Conservation (phyloP, 805 yeast genomes). For the Kregervanrija delftensis region DNA sequence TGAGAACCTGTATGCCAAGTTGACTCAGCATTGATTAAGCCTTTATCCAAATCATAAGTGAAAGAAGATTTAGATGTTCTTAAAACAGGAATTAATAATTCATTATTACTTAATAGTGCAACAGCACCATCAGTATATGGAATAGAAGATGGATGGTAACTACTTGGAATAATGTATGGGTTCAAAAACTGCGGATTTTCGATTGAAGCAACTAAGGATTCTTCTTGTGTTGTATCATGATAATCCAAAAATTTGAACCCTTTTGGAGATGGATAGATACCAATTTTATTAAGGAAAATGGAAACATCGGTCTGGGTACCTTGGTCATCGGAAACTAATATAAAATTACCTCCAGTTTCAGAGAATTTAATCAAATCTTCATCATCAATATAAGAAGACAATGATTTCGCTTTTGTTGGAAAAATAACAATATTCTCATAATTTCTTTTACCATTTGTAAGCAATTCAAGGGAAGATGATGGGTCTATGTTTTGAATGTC, state of each 20-base stretch:
- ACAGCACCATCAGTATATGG: conserved; percentile 45
- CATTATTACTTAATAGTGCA: conserved; percentile 65
- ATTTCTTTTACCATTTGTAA: conserved; percentile 35
- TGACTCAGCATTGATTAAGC: conserved; percentile 27
- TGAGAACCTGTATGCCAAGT: conserved; percentile 81
- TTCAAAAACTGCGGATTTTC: conserved; percentile 26
- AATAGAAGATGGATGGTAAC: conserved; percentile 6
- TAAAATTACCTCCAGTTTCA: conserved; percentile 65
- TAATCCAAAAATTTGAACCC: conserved; percentile 60
- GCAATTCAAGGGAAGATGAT: conserved; percentile 20
- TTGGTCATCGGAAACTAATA: conserved; percentile 50
- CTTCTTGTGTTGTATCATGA: conserved; percentile 32
- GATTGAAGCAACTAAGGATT: conserved; percentile 5
- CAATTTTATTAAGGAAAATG: conserved; percentile 67
- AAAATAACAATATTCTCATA: conserved; percentile 54
- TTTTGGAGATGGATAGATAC: conserved; percentile 78
- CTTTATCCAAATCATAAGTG: conserved; percentile 42
- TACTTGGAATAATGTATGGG: conserved; percentile 16
- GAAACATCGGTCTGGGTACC: conserved; percentile 57
- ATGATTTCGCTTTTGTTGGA: conserved; percentile 45
- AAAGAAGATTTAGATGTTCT: conserved; percentile 60
- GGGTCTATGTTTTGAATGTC: conserved; percentile 21
- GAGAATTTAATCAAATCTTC: conserved; percentile 52
- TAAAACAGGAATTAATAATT: conserved; percentile 62
- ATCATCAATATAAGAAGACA: conserved; percentile 35